These are phyloP conservation scores for Trichoderma orchidacearum DNA, from an alignment of 495 filamentous ascomycete genomes.

Conservation along the genomic window DNA sequence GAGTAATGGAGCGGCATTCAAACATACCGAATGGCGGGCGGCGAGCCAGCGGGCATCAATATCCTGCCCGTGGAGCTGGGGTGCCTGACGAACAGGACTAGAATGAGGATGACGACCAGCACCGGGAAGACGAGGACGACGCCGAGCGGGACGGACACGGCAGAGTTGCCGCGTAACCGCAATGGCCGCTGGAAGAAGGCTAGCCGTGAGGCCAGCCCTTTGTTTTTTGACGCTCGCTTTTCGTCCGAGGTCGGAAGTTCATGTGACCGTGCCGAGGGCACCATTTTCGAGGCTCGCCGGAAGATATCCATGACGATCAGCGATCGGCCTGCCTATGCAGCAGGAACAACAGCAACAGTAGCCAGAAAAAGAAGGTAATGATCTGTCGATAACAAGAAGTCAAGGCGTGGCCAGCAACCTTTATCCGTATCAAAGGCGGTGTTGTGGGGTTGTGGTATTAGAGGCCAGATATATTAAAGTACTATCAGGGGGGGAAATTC, in stretches of 20 bases:
- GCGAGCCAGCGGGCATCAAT: slow-evolving; percentile 78
- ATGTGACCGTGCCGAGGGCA: slow-evolving; percentile 22
- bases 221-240: slow-evolving; percentile 20
- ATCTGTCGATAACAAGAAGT: not conserved
- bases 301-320: slow-evolving; percentile 35
- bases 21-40: slow-evolving; percentile 78
- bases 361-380: not conserved
- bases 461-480: not conserved
- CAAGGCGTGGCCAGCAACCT: not conserved
- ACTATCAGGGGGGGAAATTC: not conserved
- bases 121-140: slow-evolving; percentile 87
- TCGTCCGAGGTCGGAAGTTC: slow-evolving; percentile 31
- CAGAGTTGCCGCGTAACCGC: slow-evolving; percentile 86
- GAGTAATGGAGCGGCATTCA: slow-evolving; percentile 1
- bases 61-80: slow-evolving; percentile 70
- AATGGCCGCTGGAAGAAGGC: slow-evolving; percentile 82
- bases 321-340: not conserved
- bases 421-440: not conserved
- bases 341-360: not conserved
- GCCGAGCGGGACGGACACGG: slow-evolving; percentile 85
- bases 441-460: not conserved
- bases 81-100: slow-evolving; percentile 82
- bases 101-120: slow-evolving; percentile 81
- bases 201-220: slow-evolving; percentile 35
- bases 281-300: slow-evolving; percentile 34